Conservation (phyloP, 768 basidiomycete genomes). For the Boletus bicolor region DNA sequence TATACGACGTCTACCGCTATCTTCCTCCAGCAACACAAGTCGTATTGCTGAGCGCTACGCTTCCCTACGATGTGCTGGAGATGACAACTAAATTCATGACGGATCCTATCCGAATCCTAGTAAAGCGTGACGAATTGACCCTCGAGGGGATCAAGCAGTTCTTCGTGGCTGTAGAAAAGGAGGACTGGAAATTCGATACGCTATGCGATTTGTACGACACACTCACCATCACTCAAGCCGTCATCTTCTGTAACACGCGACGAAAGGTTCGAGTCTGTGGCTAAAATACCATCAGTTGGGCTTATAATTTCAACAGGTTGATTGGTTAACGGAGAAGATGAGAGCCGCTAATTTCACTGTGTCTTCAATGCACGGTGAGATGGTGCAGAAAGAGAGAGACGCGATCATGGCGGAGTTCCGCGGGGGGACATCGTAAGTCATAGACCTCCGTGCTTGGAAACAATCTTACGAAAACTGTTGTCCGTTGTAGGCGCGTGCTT, state of each 20-base stretch:
- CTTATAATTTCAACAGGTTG: constrained; percentile 54
- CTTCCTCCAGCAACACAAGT: constrained; percentile 97
- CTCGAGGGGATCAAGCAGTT: constrained; percentile 96
- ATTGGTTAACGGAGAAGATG: constrained; percentile 99
- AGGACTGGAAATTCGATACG: constrained; percentile 99
- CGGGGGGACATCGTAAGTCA: constrained; percentile 79
- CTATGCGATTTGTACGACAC: constrained; percentile 97
- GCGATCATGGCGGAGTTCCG: constrained; percentile 98
- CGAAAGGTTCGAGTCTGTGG: constrained; percentile 65
- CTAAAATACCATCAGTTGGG: background rate
- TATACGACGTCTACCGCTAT: constrained; percentile 97
- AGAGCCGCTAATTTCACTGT: constrained; percentile 98
- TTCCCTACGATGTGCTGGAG: constrained; percentile 95
- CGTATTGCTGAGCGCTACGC: constrained; percentile 91
- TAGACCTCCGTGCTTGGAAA: background rate
- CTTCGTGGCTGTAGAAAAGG: constrained; percentile 98
- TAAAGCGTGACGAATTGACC: constrained; percentile 99
- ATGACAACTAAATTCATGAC: constrained; percentile 99
- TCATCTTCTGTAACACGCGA: constrained; percentile 98
- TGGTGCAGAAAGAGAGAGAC: constrained; percentile 93
- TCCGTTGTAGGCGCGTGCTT: constrained; percentile 69
- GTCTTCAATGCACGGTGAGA: constrained; percentile 93
- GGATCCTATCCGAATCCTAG: constrained; percentile 95
- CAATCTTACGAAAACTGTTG: constrained; percentile 2
- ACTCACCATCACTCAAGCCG: constrained; percentile 97